Base-by-base conservation (phyloP, 192 early-diverging fungal species). In the Spinellus fusiger region DNA sequence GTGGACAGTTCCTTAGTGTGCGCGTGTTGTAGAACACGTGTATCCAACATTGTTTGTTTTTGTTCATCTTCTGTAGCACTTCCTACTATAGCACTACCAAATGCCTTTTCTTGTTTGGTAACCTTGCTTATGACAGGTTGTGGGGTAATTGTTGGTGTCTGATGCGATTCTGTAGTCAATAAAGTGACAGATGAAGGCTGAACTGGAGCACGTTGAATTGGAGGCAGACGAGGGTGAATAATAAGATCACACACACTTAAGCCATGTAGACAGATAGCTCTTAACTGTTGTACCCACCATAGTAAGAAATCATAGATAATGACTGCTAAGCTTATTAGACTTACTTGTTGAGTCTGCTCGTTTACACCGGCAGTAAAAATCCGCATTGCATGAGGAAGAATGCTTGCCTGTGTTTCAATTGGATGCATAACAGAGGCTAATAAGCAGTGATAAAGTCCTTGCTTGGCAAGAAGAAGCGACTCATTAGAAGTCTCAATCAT, bases 211-310 rank as follows among this genome's bases (percentile, higher is more conserved):
- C 37, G 16, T 49, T 71, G 58, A n/a, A 81, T 69, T 28, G 82
- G 80, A 56, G 82, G 82, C 55, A 84, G 40, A 15, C 79, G 69
- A 52, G 62, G 61, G 52, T 84, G 82, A 52, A 70, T 68, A 18
- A 84, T 73, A 29, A 84, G 44, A 54, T 84, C 82, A 63, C 82
- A 84, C 33, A 80, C 69, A 0, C 72, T 68, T 53, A 84, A 64
- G 1, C 74, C 77, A 29, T 75, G 63, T 4, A 40, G 52, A 25
- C 76, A 75, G 27, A 66, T 55, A 33, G 40, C 49, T 48, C 59
- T 69, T 10, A 78, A 40, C 62, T 76, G 33, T 9, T 6, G 10
- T 44, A 44, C 40, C 3, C 3, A 37, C 9, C 6, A 46, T 47
- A 28, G 23, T 33, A 10, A 47, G 5, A 56, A 38, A 3, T 9